Base-by-base conservation (phyloP, 2,329 filamentous ascomycete genomes). In the Arthroderma sp. region DNA sequence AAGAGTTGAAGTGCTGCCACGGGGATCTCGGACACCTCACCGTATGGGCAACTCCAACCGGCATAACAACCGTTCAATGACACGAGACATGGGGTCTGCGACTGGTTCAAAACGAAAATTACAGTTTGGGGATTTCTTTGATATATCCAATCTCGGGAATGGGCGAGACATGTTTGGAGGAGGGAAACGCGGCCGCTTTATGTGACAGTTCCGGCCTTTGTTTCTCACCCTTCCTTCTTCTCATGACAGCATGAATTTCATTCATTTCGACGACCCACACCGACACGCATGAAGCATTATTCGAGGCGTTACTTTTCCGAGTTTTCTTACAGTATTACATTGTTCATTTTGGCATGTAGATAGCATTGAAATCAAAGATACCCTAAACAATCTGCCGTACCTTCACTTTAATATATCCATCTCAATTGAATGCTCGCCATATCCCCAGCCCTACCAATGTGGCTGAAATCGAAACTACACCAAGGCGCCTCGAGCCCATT, bases 381-480 rank as follows among this genome's bases (percentile, higher is more conserved):
- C 44, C 48, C 48, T 22, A 33, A 8, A 41, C 3, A 28, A 28
- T 43, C 5, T 43, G 29, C 6, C 30, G 31, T 36, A 43, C 32
- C 27, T 6, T 36, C 9, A 22, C 36, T 10, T 38, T 7, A 4
- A 15, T 6, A 29, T 36, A 36, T 22, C 11, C 28, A 36, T 40
- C 28, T 49, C 42, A 53, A 37, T 49, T 47, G n/a, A 51, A 37
- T 28, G 81, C 67, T 51, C 82, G 72, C 71, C 77, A 88, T 22
- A 87, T 58, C 0, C 83, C 83, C 65, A 86, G 70, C 58, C 78
- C 83, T 4, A 78, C 74, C 42, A 88, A 66, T 4, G 75, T 74
- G 6, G 82, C 64, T 4, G 83, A 85, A 47, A 85, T 80, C 29
- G 72, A 70, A 3, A 76, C 70, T 49, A 88, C 81, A 38, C 81